Evolutionary conservation across 2,329 filamentous ascomycete species (phyloP), one percentile per base, ranked within the genome.

Genomic region (Hypomyces rosellus): DNA sequence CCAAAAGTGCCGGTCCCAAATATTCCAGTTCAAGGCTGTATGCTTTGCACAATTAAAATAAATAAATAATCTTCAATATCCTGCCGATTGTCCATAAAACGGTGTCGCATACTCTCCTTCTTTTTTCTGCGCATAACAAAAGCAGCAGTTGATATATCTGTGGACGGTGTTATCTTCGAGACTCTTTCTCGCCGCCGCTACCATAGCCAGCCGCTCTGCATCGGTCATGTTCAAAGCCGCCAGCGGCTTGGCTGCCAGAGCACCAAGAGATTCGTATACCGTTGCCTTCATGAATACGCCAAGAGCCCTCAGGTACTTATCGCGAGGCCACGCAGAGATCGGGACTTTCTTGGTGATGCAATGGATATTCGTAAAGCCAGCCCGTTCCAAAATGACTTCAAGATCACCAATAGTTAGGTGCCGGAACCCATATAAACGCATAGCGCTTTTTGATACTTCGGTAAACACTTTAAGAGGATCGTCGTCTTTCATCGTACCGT

Each of bases 331-430:
- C 2, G 65, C 60, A 1, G 72, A 73, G 40, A 77, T 65, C n/a
- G 74, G 73, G 3, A 76, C 67, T 51, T 71, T 71, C 53, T 71
- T 68, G 16, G 70, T 65, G 47, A 68, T 63, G 47, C 70, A 64
- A 7, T 67, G 64, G 6, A 77, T 64, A 52, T 74, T 69, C 25
- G 63, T 63, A 56, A 76, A 79, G 20, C 76, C 76, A 0, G 68
- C 66, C 0, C 62, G 61, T 30, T 64, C 63, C 42, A 77, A 66
- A 30, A 62, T 56, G 2, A 61, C 59, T 13, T 64, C 62, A 5
- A 76, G 60, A 12, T 66, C 60, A 50, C 57, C 58, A 48, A 51
- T 64, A 49, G 56, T 66, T 61, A 61, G 71, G 55, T 55, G 68
- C 53, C 70, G 64, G 43, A 73, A 67, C 2, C 69, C 71, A 44